These are phyloP conservation scores for Neurospora crassa DNA, from an alignment of 2,329 filamentous ascomycete genomes.

Conservation along the genomic window DNA sequence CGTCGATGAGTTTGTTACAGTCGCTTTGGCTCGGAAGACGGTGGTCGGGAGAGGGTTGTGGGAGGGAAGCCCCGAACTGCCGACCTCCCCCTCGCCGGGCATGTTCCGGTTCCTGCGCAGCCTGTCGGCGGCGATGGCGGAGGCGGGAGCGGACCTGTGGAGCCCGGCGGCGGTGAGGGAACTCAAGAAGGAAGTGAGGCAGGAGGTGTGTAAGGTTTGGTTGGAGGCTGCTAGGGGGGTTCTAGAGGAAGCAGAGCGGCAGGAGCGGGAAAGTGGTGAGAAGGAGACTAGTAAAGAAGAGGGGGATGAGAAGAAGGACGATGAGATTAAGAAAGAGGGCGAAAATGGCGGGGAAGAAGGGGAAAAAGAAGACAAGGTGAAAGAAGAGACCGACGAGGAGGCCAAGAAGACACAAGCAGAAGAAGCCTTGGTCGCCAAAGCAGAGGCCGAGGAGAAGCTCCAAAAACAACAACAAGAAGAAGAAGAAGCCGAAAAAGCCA, in stretches of 20 bases:
- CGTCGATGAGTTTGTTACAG: constrained; percentile 36
- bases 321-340: constrained; percentile 10
- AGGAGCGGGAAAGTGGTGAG: neutral
- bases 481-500: neutral
- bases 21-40: constrained; percentile 31
- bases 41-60: constrained; percentile 61
- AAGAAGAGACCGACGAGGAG: neutral
- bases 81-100: constrained; percentile 66
- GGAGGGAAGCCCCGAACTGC: constrained; percentile 64
- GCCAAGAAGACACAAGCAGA: constrained; percentile 10
- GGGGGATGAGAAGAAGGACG: constrained; percentile 8
- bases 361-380: neutral
- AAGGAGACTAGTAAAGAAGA: constrained; percentile 6
- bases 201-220: constrained; percentile 42
- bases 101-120: constrained; percentile 63
- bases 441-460: constrained; percentile 6
- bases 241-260: constrained; percentile 10
- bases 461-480: neutral
- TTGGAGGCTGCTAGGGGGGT: constrained; percentile 28
- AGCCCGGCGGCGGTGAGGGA: constrained; percentile 53
- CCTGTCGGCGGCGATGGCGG: constrained; percentile 58
- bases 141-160: constrained; percentile 72
- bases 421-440: neutral
- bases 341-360: neutral
- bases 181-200: constrained; percentile 50